Evolutionary conservation across 441 rosid genomes (phyloP).

Genomic region (Brassica balearica): DNA sequence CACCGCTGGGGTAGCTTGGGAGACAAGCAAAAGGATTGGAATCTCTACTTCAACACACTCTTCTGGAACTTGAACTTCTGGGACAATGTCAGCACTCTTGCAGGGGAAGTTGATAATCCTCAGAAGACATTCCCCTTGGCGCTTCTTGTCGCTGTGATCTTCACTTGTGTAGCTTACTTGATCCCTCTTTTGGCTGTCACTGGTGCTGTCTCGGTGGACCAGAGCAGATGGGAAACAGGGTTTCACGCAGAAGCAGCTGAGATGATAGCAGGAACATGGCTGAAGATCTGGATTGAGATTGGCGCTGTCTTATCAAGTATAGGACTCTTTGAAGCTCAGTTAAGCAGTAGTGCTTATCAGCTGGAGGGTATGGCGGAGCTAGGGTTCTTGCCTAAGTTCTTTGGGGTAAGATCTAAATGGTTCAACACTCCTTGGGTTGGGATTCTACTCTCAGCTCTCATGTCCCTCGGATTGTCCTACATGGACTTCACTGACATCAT

Average conservation of each 20-base stretch:
- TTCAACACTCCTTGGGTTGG: slow-evolving; percentile 91
- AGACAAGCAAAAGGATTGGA: slow-evolving; percentile 70
- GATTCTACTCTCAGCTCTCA: slow-evolving; percentile 59
- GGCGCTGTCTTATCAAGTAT: slow-evolving; percentile 61
- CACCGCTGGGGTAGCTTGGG: slow-evolving; percentile 74
- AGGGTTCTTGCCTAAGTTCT: slow-evolving; percentile 59
- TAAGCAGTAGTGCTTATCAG: slow-evolving; percentile 66
- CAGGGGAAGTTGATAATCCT: slow-evolving; percentile 85
- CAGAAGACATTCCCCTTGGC: slow-evolving; percentile 70
- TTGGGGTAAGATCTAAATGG: slow-evolving; percentile 56
- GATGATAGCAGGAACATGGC: slow-evolving; percentile 65
- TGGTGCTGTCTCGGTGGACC: slow-evolving; percentile 60
- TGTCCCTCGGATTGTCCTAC: slow-evolving; percentile 59
- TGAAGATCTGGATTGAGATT: slow-evolving; percentile 58
- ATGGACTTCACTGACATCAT: slow-evolving; percentile 68
- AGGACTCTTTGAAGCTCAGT: slow-evolving; percentile 67
- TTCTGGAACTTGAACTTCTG: slow-evolving; percentile 92
- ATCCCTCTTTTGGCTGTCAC: slow-evolving; percentile 77
- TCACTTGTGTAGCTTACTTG: slow-evolving; percentile 68
- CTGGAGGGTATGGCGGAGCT: slow-evolving; percentile 62
- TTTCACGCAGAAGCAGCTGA: slow-evolving; percentile 62
- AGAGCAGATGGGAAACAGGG: slow-evolving; percentile 58
- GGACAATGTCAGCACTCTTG: slow-evolving; percentile 81
- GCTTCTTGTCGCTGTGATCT: slow-evolving; percentile 58
- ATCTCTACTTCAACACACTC: slow-evolving; percentile 75